A percentile compares a stretch with the other conserved stretches of the same genome.
Conservation (phyloP, 352 stramenopile genomes). For the Phytopythium mirpurense region DNA sequence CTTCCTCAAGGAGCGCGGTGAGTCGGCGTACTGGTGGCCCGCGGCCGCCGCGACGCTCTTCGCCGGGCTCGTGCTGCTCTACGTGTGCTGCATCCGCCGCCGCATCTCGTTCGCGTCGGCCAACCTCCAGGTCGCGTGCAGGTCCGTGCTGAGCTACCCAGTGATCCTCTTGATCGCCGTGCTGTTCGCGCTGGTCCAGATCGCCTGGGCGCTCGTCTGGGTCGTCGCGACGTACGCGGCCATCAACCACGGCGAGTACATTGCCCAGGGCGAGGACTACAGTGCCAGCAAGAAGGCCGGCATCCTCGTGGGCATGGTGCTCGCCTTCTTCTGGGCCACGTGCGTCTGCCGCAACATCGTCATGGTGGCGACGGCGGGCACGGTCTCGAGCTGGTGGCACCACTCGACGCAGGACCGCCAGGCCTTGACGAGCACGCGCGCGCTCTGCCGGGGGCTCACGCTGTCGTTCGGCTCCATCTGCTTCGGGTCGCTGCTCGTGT, state of each 20-base stretch:
- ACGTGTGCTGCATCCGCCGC: slow-evolving; percentile 51
- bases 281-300: slow-evolving; percentile 24
- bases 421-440: slow-evolving; percentile 29
- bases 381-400: slow-evolving; percentile 82
- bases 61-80: slow-evolving; percentile 36
- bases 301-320: slow-evolving; percentile 50
- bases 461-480: slow-evolving; percentile 79
- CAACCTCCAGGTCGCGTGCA: slow-evolving; percentile 77
- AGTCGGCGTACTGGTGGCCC: slow-evolving; percentile 47
- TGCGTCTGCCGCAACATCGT: slow-evolving; percentile 77
- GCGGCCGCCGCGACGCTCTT: slow-evolving; percentile 34
- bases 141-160: slow-evolving; percentile 66
- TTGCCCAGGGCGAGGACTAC: slow-evolving; percentile 26
- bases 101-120: slow-evolving; percentile 71
- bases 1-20: slow-evolving; percentile 33
- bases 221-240: slow-evolving; percentile 58
- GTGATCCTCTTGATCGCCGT: slow-evolving; percentile 68
- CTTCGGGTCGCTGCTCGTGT: slow-evolving; percentile 84
- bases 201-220: slow-evolving; percentile 78
- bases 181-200: slow-evolving; percentile 60
- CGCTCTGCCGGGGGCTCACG: slow-evolving; percentile 57
- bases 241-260: slow-evolving; percentile 47
- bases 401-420: slow-evolving; percentile 43
- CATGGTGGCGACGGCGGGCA: slow-evolving; percentile 74
- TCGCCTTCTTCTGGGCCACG: slow-evolving; percentile 82